Evolutionary conservation across 345 rosid species (phyloP), one percentile per base, ranked within the genome.

Genomic region (Ricinus communis): DNA sequence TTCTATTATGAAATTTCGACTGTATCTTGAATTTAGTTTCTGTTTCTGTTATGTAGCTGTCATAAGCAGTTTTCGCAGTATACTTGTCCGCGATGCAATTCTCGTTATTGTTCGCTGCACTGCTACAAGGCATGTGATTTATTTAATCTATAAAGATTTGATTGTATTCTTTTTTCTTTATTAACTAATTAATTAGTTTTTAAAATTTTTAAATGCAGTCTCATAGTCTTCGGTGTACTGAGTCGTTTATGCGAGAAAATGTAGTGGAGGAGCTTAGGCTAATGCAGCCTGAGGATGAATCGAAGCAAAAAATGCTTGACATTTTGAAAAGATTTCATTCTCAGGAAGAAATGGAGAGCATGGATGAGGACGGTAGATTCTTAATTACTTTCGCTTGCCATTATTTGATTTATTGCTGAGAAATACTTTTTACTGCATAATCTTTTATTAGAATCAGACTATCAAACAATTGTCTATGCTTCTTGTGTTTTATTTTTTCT

Each of bases 31-130:
- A 0, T 59, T 72, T 8, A 47, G 30, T 30, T 49, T 53, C 13
- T 30, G 15, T 21, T 22, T 59, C 38, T 49, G 63, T 13, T 28
- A n/a, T 38, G 33, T 75, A 86, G 93, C 53, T 90, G 98, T 71
- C 90, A 89, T 72, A 95, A 90, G 79, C 97, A 95, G 67, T 95
- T 92, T 75, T 86, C 99, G 7, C 93, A 88, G 65, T 95, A 95
- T 28, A 90, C 98, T 71, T 90, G 99, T 67, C 98, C 98, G 43
- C 87, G 99, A 70, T 95, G 98, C 86, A 92, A 90, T 78, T 84
- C 87, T 31, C 90, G 97, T 0, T 92, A 95, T 74, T 92, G 97
- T 59, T 90, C 98, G 8, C 93, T 88, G 46, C 82, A 74, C 30
- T 92, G 98, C 77, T 92, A 90, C 77, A 78, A 78, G 72, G 81